Percentiles rank a stretch among this genome's conserved stretches.
Evolutionary conservation across 441 rosid species (phyloP).

Genomic region (Bocquillonia castaneifolia): DNA sequence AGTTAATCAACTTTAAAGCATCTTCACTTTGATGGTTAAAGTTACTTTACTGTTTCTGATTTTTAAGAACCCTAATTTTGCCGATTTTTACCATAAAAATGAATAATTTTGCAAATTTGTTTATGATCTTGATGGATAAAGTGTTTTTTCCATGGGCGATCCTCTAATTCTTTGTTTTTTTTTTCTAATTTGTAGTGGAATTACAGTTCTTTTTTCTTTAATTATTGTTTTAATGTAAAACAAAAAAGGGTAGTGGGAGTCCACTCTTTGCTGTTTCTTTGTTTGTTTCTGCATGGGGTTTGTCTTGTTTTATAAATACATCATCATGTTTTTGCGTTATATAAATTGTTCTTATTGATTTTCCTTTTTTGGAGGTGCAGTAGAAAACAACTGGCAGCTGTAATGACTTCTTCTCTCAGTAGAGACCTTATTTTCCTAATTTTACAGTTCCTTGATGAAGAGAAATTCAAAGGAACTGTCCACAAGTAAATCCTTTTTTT

Average conservation of each 20-base stretch:
- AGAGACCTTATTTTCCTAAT: slow-evolving; percentile 50
- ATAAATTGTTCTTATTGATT: background rate
- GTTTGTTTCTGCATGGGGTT: slow-evolving; percentile 1
- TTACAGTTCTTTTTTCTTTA: background rate
- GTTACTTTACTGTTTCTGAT: slow-evolving; percentile 33
- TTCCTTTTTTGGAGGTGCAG: slow-evolving; percentile 8
- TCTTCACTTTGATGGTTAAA: slow-evolving; percentile 24
- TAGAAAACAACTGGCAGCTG: slow-evolving; percentile 22
- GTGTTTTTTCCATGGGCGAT: background rate
- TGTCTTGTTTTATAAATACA: background rate
- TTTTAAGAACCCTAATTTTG: slow-evolving; percentile 22
- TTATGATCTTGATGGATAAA: background rate
- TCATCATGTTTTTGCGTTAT: background rate
- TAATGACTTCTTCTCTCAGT: slow-evolving; percentile 40
- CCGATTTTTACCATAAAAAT: background rate
- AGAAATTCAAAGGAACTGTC: slow-evolving; percentile 44
- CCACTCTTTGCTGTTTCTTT: slow-evolving; percentile 14
- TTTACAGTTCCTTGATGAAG: slow-evolving; percentile 53
- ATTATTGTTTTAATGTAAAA: background rate
- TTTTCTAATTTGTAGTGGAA: background rate
- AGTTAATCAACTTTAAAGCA: slow-evolving; percentile 17
- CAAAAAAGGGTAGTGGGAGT: background rate
- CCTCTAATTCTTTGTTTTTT: background rate
- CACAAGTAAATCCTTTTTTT: slow-evolving; percentile 30
- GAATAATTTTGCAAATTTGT: background rate